A percentile compares a stretch with the other conserved stretches of the same genome.
Evolutionary conservation across 2,329 filamentous ascomycete species (phyloP).

Genomic region (Pseudogymnoascus sp.): DNA sequence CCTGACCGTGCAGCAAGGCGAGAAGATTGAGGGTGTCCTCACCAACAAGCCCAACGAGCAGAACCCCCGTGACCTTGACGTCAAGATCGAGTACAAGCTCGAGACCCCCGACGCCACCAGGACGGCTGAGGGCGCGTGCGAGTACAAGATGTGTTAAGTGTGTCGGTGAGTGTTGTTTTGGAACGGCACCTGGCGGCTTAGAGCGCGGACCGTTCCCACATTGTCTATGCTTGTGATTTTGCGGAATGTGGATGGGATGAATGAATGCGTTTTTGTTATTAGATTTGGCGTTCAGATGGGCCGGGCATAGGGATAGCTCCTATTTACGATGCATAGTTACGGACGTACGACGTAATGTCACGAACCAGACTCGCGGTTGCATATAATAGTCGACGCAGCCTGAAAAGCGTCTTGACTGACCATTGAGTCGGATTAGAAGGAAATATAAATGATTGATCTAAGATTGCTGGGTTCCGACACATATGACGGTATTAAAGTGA

Average conservation of each 20-base stretch:
- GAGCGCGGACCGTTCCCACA: constrained; percentile 1
- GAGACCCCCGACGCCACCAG: constrained; percentile 67
- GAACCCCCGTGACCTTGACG: constrained; percentile 92
- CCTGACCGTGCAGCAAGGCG: constrained; percentile 80
- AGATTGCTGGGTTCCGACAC: too few relatives aligned
- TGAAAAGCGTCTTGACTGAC: constrained; percentile 4
- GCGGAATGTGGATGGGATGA: constrained; percentile 2
- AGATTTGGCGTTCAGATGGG: constrained; percentile 5
- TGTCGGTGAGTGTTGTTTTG: background rate
- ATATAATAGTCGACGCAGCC: constrained; percentile 4
- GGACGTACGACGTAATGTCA: constrained; percentile 2
- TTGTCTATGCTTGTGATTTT: background rate
- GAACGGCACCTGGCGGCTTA: background rate
- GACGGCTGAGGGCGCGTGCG: constrained; percentile 57
- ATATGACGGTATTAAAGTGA: background rate
- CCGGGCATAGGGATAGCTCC: constrained; percentile 3
- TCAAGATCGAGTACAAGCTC: constrained; percentile 74
- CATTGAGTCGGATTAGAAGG: constrained; percentile 3
- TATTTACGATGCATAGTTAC: constrained; percentile 3
- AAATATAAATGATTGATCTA: constrained; percentile 3
- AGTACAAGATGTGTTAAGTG: constrained; percentile 69
- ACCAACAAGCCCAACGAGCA: constrained; percentile 83
- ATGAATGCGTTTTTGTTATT: constrained; percentile 1
- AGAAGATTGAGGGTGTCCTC: constrained; percentile 66
- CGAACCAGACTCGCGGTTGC: background rate